Percentiles rank a stretch among this genome's conserved stretches.
Conservation (phyloP, 1,284 basidiomycete genomes). For the Leccinum pachyderme region DNA sequence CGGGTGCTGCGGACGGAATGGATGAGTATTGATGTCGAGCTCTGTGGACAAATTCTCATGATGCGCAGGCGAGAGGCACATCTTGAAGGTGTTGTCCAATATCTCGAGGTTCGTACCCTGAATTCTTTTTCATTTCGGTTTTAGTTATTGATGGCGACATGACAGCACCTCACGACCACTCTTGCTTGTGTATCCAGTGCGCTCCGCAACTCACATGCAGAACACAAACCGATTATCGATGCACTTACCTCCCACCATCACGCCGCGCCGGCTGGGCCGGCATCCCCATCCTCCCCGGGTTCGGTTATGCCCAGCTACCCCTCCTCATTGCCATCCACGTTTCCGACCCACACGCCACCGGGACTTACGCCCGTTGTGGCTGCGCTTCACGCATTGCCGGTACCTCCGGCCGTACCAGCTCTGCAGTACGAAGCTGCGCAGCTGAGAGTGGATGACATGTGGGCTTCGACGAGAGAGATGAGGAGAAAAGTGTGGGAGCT, state of each 20-base stretch:
- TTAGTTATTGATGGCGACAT: background rate
- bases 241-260: conserved; percentile 41
- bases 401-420: conserved; percentile 53
- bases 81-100: conserved; percentile 42
- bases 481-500: conserved; percentile 60
- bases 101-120: conserved; percentile 33
- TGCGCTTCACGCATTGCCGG: conserved; percentile 25
- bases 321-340: conserved; percentile 1
- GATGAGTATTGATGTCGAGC: conserved; percentile 74
- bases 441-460: conserved; percentile 60
- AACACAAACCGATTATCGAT: conserved; percentile 45
- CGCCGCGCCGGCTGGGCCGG: background rate
- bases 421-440: conserved; percentile 71
- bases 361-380: conserved; percentile 20
- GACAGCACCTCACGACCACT: conserved; percentile 48
- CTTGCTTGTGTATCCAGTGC: conserved; percentile 53
- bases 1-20: conserved; percentile 53
- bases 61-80: conserved; percentile 65
- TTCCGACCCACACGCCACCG: conserved; percentile 2
- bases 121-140: conserved; percentile 3
- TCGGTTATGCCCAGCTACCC: conserved; percentile 3
- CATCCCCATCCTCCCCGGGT: background rate
- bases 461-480: conserved; percentile 61
- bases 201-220: conserved; percentile 56
- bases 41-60: conserved; percentile 69